These are phyloP conservation scores for Breynia disticha DNA, from an alignment of 441 rosid genomes.

Conservation along the genomic window DNA sequence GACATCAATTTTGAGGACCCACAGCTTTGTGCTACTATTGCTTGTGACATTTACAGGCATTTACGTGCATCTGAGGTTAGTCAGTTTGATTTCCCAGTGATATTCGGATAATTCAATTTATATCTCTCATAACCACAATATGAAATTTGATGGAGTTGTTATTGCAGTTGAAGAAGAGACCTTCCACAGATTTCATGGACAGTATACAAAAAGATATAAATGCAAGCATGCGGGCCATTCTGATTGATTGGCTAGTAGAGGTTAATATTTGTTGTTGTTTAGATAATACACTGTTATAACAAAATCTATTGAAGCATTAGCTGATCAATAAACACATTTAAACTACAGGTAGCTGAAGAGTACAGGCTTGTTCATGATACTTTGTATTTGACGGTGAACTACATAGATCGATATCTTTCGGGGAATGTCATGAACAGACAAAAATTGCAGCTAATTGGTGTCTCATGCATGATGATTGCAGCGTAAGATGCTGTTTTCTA, in stretches of 20 bases:
- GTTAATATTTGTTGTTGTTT: conserved; percentile 20
- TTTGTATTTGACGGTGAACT: conserved; percentile 67
- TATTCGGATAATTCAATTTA: no score
- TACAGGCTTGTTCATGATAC: conserved; percentile 88
- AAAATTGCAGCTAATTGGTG: conserved; percentile 76
- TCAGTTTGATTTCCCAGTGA: background rate
- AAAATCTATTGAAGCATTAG: background rate
- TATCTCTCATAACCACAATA: background rate
- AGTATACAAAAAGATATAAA: conserved; percentile 56
- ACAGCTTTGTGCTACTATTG: conserved; percentile 74
- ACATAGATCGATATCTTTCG: conserved; percentile 80
- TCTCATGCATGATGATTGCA: conserved; percentile 94
- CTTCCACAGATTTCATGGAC: conserved; percentile 75
- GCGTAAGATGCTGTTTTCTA: conserved; percentile 40
- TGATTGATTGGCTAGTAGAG: conserved; percentile 95
- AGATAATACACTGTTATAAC: background rate
- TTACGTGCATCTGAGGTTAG: conserved; percentile 75
- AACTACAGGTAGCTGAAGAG: conserved; percentile 84
- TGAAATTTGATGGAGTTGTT: background rate
- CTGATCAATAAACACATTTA: background rate
- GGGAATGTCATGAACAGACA: conserved; percentile 74
- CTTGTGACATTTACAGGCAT: conserved; percentile 84
- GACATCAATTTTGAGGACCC: conserved; percentile 56
- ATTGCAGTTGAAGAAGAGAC: conserved; percentile 65
- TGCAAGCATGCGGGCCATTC: conserved; percentile 73